Evolutionary conservation across 306 rosid species (phyloP), one percentile per base, ranked within the genome.

Genomic region (Inga leiocalycina): DNA sequence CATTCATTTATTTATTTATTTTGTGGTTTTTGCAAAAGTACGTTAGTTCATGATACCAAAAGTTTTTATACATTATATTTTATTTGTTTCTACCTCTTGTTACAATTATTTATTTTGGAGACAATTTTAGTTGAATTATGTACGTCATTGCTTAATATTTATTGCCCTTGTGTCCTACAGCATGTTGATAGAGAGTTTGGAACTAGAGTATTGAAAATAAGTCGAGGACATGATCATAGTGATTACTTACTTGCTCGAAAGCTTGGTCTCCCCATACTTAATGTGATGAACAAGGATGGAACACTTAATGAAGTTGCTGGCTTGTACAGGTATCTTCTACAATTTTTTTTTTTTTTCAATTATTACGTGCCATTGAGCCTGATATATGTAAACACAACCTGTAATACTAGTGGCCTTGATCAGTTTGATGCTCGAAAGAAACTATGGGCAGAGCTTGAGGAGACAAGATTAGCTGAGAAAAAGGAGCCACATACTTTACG

Each of bases 191-290:
- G 64, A 84, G 99, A 95, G 75, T 95, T 95, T 79, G 99, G 99
- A 76, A 95, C 99, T 81, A 97, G 99, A 75, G 93, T 95, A 68
- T 80, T 95, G 88, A 95, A 95, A 89, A 93, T 95, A 83, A 95
- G 99, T 86, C 99, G 98, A 57, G 99, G 99, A 68, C 99, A 95
- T 88, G 99, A 95, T 90, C 97, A 93, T 85, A 91, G 92, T 90
- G 99, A 95, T 83, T 95, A 95, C 81, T 79, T 91, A 51, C 92
- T 95, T 73, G 99, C 99, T 79, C 91, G 95, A 78, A 95, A 95
- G 91, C 93, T 95, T 71, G 98, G 98, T 85, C 98, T 95, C 77
- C 98, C 98, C 24, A 95, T 95, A 84, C 98, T 95, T 32, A 95
- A 93, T 86, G 93, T 95, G 82, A 95, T 95, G 99, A 95, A 95